Conservation (phyloP, 2,329 filamentous ascomycete species). For the Beauveria scarabaeidicola region DNA sequence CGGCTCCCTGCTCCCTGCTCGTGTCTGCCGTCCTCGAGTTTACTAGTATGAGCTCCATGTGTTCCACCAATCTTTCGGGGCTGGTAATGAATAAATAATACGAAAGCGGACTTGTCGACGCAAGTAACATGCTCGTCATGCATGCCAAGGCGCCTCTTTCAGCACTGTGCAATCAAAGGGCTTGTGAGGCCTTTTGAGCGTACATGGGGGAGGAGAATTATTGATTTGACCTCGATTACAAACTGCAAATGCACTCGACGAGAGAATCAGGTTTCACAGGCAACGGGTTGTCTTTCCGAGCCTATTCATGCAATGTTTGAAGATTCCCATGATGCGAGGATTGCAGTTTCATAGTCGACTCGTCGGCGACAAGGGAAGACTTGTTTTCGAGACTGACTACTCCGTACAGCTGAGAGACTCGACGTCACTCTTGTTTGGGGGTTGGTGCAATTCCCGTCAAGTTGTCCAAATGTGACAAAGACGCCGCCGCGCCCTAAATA, state of each 20-base stretch:
- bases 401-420: not conserved
- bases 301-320: no score
- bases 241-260: not conserved
- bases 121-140: not conserved
- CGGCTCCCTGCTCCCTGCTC: no score
- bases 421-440: no score
- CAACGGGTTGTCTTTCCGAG: not conserved
- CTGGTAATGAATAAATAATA: not conserved
- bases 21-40: not conserved
- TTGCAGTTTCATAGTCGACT: not conserved
- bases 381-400: not conserved
- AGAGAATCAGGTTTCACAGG: not conserved
- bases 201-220: not conserved
- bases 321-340: no score
- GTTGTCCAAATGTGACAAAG: not conserved
- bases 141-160: constrained; percentile 2
- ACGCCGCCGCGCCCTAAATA: not conserved
- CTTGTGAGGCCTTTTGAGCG: not conserved
- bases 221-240: not conserved
- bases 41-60: no score
- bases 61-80: not conserved
- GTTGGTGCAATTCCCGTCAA: no score
- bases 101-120: not conserved
- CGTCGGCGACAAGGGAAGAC: not conserved
- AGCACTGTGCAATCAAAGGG: not conserved